These are phyloP conservation scores for Aplosporella prunicola DNA, from an alignment of 2,329 filamentous ascomycete species.

Conservation along the genomic window DNA sequence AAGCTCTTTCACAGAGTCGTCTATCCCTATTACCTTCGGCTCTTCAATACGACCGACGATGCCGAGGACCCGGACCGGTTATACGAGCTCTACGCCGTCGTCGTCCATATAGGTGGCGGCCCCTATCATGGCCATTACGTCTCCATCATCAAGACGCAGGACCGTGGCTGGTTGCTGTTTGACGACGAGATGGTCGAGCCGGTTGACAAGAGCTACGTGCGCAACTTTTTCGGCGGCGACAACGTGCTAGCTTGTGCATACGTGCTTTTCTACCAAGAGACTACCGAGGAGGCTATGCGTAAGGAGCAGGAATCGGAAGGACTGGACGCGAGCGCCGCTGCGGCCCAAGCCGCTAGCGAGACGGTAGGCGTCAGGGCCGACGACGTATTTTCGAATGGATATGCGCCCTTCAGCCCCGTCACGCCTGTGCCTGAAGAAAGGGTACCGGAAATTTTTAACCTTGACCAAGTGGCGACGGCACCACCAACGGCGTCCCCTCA, in stretches of 20 bases:
- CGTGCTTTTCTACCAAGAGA: slow-evolving; percentile 96
- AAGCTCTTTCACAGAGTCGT: slow-evolving; percentile 96
- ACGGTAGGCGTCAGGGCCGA: slow-evolving; percentile 37
- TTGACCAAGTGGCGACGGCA: slow-evolving; percentile 60
- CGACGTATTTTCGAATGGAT: slow-evolving; percentile 17
- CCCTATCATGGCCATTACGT: slow-evolving; percentile 98
- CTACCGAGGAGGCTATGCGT: slow-evolving; percentile 55
- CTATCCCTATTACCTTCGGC: slow-evolving; percentile 89
- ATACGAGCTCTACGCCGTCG: slow-evolving; percentile 94
- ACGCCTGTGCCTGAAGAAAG: slow-evolving; percentile 35
- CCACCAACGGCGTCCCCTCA: slow-evolving; percentile 28
- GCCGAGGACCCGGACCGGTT: slow-evolving; percentile 86
- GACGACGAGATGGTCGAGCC: slow-evolving; percentile 98
- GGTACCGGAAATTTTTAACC: slow-evolving; percentile 44
- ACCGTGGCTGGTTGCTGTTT: slow-evolving; percentile 90
- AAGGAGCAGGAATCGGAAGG: slow-evolving; percentile 80
- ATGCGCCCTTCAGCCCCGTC: slow-evolving; percentile 26
- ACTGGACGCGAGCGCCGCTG: slow-evolving; percentile 30
- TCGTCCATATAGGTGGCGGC: slow-evolving; percentile 93
- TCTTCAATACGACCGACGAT: slow-evolving; percentile 97
- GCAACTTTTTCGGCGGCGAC: slow-evolving; percentile 92
- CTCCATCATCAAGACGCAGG: slow-evolving; percentile 93
- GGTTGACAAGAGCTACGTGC: slow-evolving; percentile 90
- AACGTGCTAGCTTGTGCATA: slow-evolving; percentile 84
- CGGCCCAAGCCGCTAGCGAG: slow-evolving; percentile 43